Conservation (phyloP, 768 basidiomycete species). For the Tricholomella constricta region DNA sequence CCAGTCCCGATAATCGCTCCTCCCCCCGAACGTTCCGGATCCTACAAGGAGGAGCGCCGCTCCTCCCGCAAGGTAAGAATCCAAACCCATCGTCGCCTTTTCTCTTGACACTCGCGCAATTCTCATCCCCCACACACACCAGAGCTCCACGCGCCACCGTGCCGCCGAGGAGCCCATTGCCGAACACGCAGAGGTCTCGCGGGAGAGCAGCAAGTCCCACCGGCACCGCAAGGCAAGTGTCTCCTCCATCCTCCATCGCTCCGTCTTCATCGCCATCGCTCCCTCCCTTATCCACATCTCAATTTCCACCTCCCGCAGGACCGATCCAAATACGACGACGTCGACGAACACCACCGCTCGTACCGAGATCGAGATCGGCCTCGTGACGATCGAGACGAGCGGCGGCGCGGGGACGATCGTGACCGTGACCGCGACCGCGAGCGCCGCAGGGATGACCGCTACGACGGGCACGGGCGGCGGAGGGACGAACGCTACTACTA, state of each 20-base stretch:
- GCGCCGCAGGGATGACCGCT: constrained; percentile 5
- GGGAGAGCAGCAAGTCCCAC: constrained; percentile 10
- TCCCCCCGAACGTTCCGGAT: constrained; percentile 11
- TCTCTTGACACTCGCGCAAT: too few species aligned
- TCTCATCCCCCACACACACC: too few species aligned
- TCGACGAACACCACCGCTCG: not conserved
- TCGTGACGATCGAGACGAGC: constrained; percentile 7
- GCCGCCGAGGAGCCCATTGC: constrained; percentile 3
- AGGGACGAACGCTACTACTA: not conserved
- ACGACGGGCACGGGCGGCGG: not conserved
- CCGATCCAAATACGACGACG: constrained; percentile 3
- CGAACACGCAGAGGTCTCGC: constrained; percentile 7
- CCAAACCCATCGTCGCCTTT: not conserved
- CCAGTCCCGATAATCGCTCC: constrained; percentile 3
- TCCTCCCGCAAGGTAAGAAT: constrained; percentile 14
- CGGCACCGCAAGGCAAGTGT: constrained; percentile 8
- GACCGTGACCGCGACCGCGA: constrained; percentile 4
- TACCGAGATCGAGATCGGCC: not conserved
- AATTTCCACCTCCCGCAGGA: constrained; percentile 2
- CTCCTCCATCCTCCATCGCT: constrained; percentile 1
- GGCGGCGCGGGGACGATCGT: constrained; percentile 7
- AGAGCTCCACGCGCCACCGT: constrained; percentile 11
- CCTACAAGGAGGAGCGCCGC: constrained; percentile 1
- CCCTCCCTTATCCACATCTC: not conserved
- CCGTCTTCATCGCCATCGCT: too few species aligned